phyloP scores from a whole-genome alignment of 768 basidiomycete species.

The Rhizopogon sp. region DNA sequence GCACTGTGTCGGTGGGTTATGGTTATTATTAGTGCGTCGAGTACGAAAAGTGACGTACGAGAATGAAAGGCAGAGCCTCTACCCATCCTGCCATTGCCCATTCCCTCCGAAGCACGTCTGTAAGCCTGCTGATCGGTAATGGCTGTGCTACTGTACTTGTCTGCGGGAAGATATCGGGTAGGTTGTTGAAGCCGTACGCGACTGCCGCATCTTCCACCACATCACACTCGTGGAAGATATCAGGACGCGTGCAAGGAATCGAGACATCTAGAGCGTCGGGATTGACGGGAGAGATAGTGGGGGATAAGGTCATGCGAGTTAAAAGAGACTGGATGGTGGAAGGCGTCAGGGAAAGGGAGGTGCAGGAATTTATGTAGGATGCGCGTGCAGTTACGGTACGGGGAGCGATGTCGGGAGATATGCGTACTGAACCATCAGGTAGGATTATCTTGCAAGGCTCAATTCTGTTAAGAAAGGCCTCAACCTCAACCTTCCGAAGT shows the following conservation, averaged over 20 bases:
- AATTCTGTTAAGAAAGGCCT: slow-evolving; percentile 46
- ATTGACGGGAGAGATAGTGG: slow-evolving; percentile 46
- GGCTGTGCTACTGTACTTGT: slow-evolving; percentile 96
- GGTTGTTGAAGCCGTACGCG: slow-evolving; percentile 96
- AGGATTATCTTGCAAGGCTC: slow-evolving; percentile 87
- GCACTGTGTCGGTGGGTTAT: slow-evolving; percentile 49
- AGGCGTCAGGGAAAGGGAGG: slow-evolving; percentile 70
- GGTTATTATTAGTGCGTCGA: not conserved
- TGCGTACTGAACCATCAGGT: slow-evolving; percentile 67
- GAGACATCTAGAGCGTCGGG: slow-evolving; percentile 71
- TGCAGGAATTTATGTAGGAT: slow-evolving; percentile 95
- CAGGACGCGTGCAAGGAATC: slow-evolving; percentile 93
- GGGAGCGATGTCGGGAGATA: slow-evolving; percentile 79
- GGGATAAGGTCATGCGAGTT: slow-evolving; percentile 74
- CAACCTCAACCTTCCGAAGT: not conserved
- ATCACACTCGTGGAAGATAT: slow-evolving; percentile 97
- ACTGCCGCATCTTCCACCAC: slow-evolving; percentile 98
- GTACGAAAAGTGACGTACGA: slow-evolving; percentile 47
- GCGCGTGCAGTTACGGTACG: slow-evolving; percentile 69
- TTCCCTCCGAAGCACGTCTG: slow-evolving; percentile 82
- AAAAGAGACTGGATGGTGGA: slow-evolving; percentile 68
- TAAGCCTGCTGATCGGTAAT: slow-evolving; percentile 81
- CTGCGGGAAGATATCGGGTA: slow-evolving; percentile 85
- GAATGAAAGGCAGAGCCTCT: slow-evolving; percentile 89
- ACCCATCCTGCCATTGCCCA: slow-evolving; percentile 97